phyloP scores from a whole-genome alignment of 2,329 filamentous ascomycete genomes.

The Neodidymelliopsis sp. region DNA sequence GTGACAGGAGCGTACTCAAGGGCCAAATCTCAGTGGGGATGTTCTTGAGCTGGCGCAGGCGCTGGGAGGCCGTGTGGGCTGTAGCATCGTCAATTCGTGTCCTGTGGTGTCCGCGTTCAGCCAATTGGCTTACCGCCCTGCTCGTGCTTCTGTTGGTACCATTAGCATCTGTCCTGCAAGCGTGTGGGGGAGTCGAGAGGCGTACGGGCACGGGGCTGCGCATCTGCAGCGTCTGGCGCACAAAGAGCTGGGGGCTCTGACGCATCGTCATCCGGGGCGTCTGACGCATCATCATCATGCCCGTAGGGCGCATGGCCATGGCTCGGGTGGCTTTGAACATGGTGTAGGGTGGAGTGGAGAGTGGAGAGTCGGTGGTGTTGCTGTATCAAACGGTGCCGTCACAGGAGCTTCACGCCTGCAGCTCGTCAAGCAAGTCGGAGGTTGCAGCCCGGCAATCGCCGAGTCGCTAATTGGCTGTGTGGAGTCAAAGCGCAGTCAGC shows the following conservation, averaged over 20 bases:
- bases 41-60: constrained; percentile 85
- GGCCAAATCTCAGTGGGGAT: constrained; percentile 94
- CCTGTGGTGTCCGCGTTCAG: constrained; percentile 8
- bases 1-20: constrained; percentile 71
- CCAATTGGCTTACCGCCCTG: constrained; percentile 64
- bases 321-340: constrained; percentile 50
- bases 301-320: constrained; percentile 51
- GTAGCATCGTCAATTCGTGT: constrained; percentile 30
- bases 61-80: constrained; percentile 98
- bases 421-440: constrained; percentile 28
- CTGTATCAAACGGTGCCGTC: constrained; percentile 39
- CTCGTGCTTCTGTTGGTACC: constrained; percentile 64
- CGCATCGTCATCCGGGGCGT: constrained; percentile 50
- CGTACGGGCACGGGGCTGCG: constrained; percentile 74
- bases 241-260: constrained; percentile 45
- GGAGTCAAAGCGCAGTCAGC: constrained; percentile 46
- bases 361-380: constrained; percentile 31
- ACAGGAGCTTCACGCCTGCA: constrained; percentile 32
- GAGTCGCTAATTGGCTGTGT: constrained; percentile 42
- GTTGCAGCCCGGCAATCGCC: constrained; percentile 39
- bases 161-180: constrained; percentile 49
- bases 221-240: constrained; percentile 58
- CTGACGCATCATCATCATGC: constrained; percentile 49
- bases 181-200: constrained; percentile 29
- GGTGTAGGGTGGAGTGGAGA: constrained; percentile 29